Base-by-base conservation (phyloP, 2,329 filamentous ascomycete species). In the Dryadomyces quercus-mongolicae region DNA sequence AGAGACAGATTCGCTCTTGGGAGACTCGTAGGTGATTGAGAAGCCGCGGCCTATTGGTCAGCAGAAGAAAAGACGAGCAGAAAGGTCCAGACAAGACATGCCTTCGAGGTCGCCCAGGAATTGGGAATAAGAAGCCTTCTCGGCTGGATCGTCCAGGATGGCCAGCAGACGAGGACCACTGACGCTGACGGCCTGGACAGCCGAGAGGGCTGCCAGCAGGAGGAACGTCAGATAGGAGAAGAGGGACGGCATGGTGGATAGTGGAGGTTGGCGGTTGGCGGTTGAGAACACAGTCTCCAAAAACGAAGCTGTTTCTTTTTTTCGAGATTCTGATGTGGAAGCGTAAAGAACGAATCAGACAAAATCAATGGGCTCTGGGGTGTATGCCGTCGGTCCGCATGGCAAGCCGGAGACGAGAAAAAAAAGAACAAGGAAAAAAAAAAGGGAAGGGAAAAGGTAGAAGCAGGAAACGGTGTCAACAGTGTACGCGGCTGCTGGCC, bases 161-260 rank as follows among this genome's bases (percentile, higher is more conserved):
- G 94, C 90, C 64, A 98, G 76, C 69, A 97, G 71, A 66, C 89
- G 81, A 69, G 80, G 81, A 57, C 92, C 93, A 50, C 82, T 78
- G 59, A 84, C 85, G 74, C 91, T 95, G 64, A 86, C 72, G 55
- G 90, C 90, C 68, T 85, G 80, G 61, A 81, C 86, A 55, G 82
- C 73, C 64, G 84, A 77, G 59, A 81, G 72, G 59, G 88, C 75
- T 59, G 81, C 74, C 63, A 90, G 72, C 57, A 88, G 69, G 60
- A 89, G 71, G 65, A 88, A 76, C 63, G 85, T 84, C 71, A 86
- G 69, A 66, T 85, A 71, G 74, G 84, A 52, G 25, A 25, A 12
- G 43, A 55, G 86, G 78, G 82, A 80, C 8, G 22, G 18, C 88
- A 94, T 93, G 61, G 66, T 82, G 66, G 60, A 60, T 93, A 61